Evolutionary conservation across 371 early-diverging fungal genomes (phyloP), one percentile per base, ranked within the genome.

Genomic region (Basidiobolus meristosporus): DNA sequence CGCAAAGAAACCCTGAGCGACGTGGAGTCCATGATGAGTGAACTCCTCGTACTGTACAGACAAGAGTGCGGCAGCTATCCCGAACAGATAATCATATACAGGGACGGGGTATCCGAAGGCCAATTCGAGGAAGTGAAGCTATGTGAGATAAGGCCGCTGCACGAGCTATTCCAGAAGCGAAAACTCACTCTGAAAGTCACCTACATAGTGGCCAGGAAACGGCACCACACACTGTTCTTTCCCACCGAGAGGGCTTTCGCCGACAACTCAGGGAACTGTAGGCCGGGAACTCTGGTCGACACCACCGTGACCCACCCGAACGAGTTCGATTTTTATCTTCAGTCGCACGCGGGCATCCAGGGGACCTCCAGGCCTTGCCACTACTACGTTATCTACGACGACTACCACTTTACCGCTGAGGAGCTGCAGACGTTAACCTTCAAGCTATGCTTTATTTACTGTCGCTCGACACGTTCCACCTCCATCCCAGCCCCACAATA

Each of bases 181-280:
- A 45, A 43, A 0, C 36, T 90, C 2, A 49, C 53, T 4, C 90
- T 89, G 0, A 52, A 63, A 28, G 52, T 92, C 29, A 86, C 83
- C 5, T 90, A 72, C 48, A 55, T 92, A n/a, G 69, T 82, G 0
- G 87, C 82, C 0, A 82, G 87, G 47, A 90, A 92, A 59, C 70
- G 90, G 11, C 92, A 92, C 49, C 82, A 84, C 42, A 70, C 82
- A 6, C 53, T 81, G 22, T 82, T 91, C 59, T 77, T 78, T 61
- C 75, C 79, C 6, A 57, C 63, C 31, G 48, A 58, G 7, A 53
- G 50, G 38, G 56, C 59, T 33, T 66, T 70, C 33, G 53, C 57
- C n/a, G 73, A 70, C 39, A 41, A 56, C 7, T 58, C 59, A 3
- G 84, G 84, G 2, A 90, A 90, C 59, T 70, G 78, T 21, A 50